Evolutionary conservation across 108 stramenopile species (phyloP).

Genomic region (Pseudonitzschia delicatissima): DNA sequence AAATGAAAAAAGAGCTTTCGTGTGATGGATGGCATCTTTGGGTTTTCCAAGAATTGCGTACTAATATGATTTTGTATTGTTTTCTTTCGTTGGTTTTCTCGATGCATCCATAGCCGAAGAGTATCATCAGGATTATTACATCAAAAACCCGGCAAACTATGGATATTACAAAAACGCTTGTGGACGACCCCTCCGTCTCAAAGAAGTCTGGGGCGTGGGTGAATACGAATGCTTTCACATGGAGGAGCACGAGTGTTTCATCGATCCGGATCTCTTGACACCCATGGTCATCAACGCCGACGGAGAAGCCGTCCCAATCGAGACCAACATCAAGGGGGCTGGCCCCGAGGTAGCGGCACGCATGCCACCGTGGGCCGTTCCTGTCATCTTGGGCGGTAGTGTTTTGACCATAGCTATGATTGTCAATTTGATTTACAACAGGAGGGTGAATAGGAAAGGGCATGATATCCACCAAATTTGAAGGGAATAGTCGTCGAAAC

Average conservation of each 20-base stretch:
- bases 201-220: conserved; percentile 8
- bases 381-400: no score
- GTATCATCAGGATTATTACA: conserved; percentile 9
- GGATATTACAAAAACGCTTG: conserved; percentile 6
- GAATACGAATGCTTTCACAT: conserved; percentile 1
- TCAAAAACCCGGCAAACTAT: conserved; percentile 6
- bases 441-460: no score
- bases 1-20: no score
- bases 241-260: neutral
- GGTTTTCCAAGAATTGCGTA: neutral
- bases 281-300: neutral
- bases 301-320: neutral
- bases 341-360: neutral
- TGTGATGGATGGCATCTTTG: no score
- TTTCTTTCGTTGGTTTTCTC: neutral
- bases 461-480: no score
- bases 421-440: no score
- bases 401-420: no score
- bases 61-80: neutral
- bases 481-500: no score
- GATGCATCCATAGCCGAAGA: conserved; percentile 4
- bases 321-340: neutral
- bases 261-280: neutral
- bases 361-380: neutral
- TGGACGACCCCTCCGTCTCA: neutral